Percentiles rank a stretch among this genome's conserved stretches.
phyloP scores from a whole-genome alignment of 192 early-diverging fungal genomes.

The Backusella liffmaniae region DNA sequence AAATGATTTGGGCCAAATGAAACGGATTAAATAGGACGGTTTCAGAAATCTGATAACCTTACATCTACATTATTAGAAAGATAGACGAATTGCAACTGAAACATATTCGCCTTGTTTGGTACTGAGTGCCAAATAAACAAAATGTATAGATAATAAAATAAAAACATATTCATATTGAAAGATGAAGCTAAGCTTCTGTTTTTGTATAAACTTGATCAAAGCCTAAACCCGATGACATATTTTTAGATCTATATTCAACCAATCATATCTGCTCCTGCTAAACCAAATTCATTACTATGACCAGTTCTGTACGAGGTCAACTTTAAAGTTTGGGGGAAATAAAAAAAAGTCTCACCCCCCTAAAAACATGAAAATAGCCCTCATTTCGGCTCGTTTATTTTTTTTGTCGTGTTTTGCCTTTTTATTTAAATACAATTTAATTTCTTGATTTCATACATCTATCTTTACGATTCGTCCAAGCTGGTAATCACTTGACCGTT shows the following conservation, averaged over 20 bases:
- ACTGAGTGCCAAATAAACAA: background rate
- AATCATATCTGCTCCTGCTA: background rate
- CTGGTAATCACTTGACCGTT: constrained; percentile 8
- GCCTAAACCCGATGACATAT: background rate
- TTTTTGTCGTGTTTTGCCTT: background rate
- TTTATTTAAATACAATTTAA: background rate
- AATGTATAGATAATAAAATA: background rate
- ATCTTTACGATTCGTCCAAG: constrained; percentile 4
- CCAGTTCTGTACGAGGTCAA: background rate
- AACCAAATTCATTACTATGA: background rate
- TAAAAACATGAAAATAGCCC: background rate
- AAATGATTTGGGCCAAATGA: background rate
- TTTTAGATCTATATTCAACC: background rate
- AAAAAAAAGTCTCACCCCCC: background rate
- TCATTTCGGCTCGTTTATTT: background rate
- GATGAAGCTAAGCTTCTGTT: background rate
- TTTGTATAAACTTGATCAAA: background rate
- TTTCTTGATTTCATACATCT: background rate
- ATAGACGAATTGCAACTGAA: background rate
- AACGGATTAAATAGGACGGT: background rate
- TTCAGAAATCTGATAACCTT: background rate
- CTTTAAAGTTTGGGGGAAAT: background rate
- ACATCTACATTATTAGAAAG: background rate
- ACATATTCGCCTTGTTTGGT: background rate
- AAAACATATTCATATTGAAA: too few species aligned